phyloP scores from a whole-genome alignment of 257 asterid genomes.

The Gentiana macrophylla region DNA sequence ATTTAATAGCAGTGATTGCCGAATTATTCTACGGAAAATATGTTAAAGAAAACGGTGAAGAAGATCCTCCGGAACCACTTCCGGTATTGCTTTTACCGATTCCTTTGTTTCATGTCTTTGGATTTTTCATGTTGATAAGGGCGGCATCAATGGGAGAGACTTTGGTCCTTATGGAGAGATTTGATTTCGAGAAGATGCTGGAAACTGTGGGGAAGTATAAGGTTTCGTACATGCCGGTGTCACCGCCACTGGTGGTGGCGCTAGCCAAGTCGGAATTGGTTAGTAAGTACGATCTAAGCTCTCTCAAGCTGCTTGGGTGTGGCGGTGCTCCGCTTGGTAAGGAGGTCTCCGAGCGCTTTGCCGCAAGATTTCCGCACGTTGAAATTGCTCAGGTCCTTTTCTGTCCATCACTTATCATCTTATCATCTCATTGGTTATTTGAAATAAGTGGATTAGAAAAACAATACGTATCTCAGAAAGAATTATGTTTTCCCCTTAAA shows the following conservation, averaged over 20 bases:
- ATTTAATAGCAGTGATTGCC: slow-evolving; percentile 40
- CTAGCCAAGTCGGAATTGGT: slow-evolving; percentile 70
- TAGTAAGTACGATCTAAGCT: slow-evolving; percentile 50
- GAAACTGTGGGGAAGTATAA: slow-evolving; percentile 52
- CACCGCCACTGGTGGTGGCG: slow-evolving; percentile 90
- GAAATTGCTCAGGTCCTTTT: slow-evolving; percentile 53
- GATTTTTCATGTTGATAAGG: slow-evolving; percentile 65
- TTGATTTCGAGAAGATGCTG: slow-evolving; percentile 67
- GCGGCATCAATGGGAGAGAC: slow-evolving; percentile 61
- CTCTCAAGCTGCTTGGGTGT: slow-evolving; percentile 48
- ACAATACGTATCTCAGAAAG: no score
- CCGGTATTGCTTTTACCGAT: slow-evolving; percentile 42
- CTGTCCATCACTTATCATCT: no score
- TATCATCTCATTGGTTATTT: no score
- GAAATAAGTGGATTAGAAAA: no score
- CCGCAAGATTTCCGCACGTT: slow-evolving; percentile 43
- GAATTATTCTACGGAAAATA: slow-evolving; percentile 25
- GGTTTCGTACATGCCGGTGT: slow-evolving; percentile 61
- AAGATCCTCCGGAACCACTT: not conserved
- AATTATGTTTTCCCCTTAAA: no score
- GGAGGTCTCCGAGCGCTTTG: slow-evolving; percentile 56
- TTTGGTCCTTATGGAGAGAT: slow-evolving; percentile 43
- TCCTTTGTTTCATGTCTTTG: slow-evolving; percentile 85
- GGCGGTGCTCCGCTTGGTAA: slow-evolving; percentile 97
- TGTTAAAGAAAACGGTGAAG: not conserved